Evolutionary conservation across 352 stramenopile genomes (phyloP).

Genomic region (Thalassiosira exigua): DNA sequence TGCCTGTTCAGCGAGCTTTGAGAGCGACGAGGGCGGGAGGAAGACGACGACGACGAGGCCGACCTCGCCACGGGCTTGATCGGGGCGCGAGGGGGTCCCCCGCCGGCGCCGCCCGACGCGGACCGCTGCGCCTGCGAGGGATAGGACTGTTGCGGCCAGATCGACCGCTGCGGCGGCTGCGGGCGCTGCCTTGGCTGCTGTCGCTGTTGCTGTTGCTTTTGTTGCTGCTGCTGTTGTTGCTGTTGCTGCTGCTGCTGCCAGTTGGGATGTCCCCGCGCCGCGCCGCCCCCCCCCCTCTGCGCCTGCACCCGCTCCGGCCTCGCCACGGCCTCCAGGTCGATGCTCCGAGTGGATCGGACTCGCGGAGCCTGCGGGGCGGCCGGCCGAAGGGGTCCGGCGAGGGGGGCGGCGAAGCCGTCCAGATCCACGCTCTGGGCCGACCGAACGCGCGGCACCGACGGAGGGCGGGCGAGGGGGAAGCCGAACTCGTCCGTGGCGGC

Average conservation of each 20-base stretch:
- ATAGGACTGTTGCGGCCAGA: background rate
- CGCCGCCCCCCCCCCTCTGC: no score
- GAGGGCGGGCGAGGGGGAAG: background rate
- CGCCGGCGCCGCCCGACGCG: background rate
- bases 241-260: background rate
- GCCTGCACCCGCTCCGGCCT: background rate
- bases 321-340: conserved; percentile 1
- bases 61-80: no score
- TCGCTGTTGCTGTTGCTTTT: background rate
- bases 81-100: background rate
- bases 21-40: background rate
- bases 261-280: background rate
- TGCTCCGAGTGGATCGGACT: background rate
- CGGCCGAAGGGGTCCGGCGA: background rate
- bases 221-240: background rate
- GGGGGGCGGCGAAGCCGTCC: background rate
- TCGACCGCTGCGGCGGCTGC: background rate
- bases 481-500: conserved; percentile 9
- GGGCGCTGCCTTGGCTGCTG: background rate
- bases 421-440: background rate
- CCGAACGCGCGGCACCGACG: background rate
- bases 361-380: background rate
- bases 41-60: no score
- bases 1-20: conserved; percentile 1
- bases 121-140: background rate